These are phyloP conservation scores for Rhizoclosmatium sp. DNA, from an alignment of 192 early-diverging fungal genomes.

Conservation along the genomic window DNA sequence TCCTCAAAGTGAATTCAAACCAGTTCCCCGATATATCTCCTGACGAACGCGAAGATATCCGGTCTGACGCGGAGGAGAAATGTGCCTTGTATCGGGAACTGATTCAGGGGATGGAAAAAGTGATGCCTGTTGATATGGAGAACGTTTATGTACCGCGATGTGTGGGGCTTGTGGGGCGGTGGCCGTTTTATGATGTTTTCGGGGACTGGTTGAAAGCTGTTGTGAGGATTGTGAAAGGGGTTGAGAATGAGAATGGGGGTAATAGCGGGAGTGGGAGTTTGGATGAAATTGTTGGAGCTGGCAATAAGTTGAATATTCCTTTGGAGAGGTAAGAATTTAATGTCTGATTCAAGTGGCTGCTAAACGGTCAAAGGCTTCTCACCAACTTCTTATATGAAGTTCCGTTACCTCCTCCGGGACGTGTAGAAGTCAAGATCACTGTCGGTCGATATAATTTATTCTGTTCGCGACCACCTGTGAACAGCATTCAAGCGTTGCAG, in stretches of 20 bases:
- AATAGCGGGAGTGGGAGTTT: slow-evolving; percentile 24
- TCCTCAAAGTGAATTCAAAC: slow-evolving; percentile 45
- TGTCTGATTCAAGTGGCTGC: not conserved
- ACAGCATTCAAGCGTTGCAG: slow-evolving; percentile 75
- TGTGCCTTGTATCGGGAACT: slow-evolving; percentile 68
- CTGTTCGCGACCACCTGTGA: slow-evolving; percentile 76
- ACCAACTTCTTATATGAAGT: slow-evolving; percentile 77
- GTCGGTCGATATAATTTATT: slow-evolving; percentile 69
- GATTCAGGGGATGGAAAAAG: slow-evolving; percentile 65
- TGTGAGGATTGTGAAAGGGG: slow-evolving; percentile 60
- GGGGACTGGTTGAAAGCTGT: slow-evolving; percentile 79
- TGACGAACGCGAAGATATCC: slow-evolving; percentile 14
- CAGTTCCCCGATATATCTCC: not conserved
- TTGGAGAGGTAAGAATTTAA: slow-evolving; percentile 62
- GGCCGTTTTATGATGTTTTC: slow-evolving; percentile 77
- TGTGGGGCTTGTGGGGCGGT: slow-evolving; percentile 74
- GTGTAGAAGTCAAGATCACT: slow-evolving; percentile 75
- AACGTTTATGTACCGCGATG: slow-evolving; percentile 74
- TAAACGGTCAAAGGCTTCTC: slow-evolving; percentile 52
- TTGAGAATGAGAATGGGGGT: slow-evolving; percentile 50
- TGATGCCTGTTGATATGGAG: slow-evolving; percentile 59
- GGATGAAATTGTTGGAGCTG: not conserved
- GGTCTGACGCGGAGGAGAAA: slow-evolving; percentile 72
- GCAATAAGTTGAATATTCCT: slow-evolving; percentile 36
- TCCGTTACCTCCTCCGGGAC: slow-evolving; percentile 80